Evolutionary conservation across 2,329 filamentous ascomycete genomes (phyloP), one percentile per base, ranked within the genome.

Genomic region (Aschersonia sp.): DNA sequence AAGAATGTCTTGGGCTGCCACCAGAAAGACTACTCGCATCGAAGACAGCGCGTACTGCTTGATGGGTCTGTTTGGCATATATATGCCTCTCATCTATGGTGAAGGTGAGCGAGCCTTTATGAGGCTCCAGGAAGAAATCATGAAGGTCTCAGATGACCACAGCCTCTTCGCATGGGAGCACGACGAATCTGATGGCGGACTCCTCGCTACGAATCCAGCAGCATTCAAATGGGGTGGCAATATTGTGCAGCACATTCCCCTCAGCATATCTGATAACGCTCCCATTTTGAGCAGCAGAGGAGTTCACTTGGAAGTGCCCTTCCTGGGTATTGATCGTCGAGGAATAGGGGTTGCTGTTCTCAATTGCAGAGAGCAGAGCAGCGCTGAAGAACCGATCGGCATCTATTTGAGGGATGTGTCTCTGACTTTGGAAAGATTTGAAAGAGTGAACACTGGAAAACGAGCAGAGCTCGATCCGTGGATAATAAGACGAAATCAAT

Each of bases 1-100:
- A 12, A 40, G 54, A 40, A 43, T 57, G 6, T 40, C n/a, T 28
- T 58, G 55, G 55, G 54, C 52, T 20, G 48, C 47, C 38, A 43
- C 30, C 3, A 47, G 54, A 5, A 31, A 50, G 30, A 53, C 54
- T 5, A 52, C 47, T 4, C 30, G 43, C 0, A 12, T 43, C 9
- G 54, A 55, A 46, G 54, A 54, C 46, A 32, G 35, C 28, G 51
- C 50, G 38, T 55, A 54, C 41, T 52, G 49, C 41, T 46, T 55
- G 1, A 47, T 54, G 10, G 54, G 54, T 1, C 53, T 54, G 9
- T 54, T 55, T 12, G 49, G 44, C n/a, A 45, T 55, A 10, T 45
- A 47, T 30, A 53, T 55, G 45, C 48, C 52, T 2, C 46, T 54
- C 9, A 48, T 51, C 1, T 54, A 55, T 46, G 51, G 52, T 2